These are phyloP conservation scores for Aspergillus leporis DNA, from an alignment of 495 filamentous ascomycete species.

Conservation along the genomic window DNA sequence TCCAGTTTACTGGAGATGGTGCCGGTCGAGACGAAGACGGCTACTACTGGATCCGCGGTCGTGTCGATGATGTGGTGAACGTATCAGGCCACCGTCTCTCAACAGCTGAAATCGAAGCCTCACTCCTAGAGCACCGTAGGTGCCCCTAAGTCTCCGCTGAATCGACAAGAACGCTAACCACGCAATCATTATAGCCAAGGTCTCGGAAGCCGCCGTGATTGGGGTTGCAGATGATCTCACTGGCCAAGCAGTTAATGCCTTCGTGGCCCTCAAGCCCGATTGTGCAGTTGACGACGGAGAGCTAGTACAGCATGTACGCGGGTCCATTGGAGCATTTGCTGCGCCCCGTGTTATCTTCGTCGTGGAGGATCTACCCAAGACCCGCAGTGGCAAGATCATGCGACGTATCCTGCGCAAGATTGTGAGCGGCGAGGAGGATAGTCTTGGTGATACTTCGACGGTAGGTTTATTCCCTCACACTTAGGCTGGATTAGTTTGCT, in stretches of 20 bases:
- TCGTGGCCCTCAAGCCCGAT: conserved; percentile 88
- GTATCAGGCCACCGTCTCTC: conserved; percentile 94
- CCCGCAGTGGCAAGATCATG: conserved; percentile 98
- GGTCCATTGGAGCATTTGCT: conserved; percentile 95
- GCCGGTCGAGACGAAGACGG: conserved; percentile 97
- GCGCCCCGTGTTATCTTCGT: conserved; percentile 91
- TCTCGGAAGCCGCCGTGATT: conserved; percentile 97
- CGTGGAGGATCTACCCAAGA: conserved; percentile 93
- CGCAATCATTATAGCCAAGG: conserved; percentile 36
- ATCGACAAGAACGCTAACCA: too few species aligned
- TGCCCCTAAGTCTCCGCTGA: too few species aligned
- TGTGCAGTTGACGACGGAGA: conserved; percentile 85
- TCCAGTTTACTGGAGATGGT: conserved; percentile 94
- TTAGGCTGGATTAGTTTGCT: too few species aligned
- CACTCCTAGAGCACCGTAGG: conserved; percentile 88
- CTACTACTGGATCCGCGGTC: conserved; percentile 99
- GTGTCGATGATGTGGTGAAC: conserved; percentile 98
- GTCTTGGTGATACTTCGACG: conserved; percentile 89
- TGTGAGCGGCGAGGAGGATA: conserved; percentile 93
- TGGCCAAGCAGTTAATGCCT: conserved; percentile 96
- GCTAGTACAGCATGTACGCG: conserved; percentile 88
- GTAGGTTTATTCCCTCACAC: too few species aligned
- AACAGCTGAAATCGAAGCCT: conserved; percentile 97
- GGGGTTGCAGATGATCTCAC: conserved; percentile 91
- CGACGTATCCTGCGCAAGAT: conserved; percentile 96